Conservation (phyloP, 306 rosid genomes). For the Coriaria nepalensis region DNA sequence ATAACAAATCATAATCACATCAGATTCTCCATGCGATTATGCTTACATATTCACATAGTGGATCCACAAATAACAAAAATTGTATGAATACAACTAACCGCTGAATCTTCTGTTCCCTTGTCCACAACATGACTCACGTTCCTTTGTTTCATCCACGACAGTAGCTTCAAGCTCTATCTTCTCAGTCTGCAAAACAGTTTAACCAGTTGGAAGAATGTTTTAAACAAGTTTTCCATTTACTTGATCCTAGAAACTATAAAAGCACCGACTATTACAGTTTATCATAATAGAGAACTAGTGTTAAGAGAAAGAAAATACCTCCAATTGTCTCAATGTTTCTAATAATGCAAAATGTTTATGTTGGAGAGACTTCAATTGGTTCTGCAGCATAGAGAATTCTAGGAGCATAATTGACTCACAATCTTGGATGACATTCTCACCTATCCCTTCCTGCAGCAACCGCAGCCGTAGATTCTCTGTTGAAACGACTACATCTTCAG, state of each 20-base stretch:
- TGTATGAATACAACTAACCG: conserved; percentile 41
- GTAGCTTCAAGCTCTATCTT: conserved; percentile 97
- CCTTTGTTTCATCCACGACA: conserved; percentile 98
- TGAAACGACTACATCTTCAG: conserved; percentile 73
- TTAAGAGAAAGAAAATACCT: conserved; percentile 37
- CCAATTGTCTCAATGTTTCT: conserved; percentile 72
- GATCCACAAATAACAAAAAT: not conserved
- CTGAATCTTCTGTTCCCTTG: conserved; percentile 88
- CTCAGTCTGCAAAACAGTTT: conserved; percentile 51
- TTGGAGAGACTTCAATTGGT: conserved; percentile 63
- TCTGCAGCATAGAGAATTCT: conserved; percentile 75
- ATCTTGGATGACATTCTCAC: conserved; percentile 54
- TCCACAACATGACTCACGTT: conserved; percentile 82
- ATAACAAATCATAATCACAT: no score
- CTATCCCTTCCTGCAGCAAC: conserved; percentile 65
- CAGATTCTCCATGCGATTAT: no score
- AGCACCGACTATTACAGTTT: no score
- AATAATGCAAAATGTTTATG: conserved; percentile 66
- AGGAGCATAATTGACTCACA: conserved; percentile 84
- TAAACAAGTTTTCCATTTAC: no score
- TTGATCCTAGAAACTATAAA: no score
- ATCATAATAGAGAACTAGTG: not conserved
- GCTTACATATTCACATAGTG: no score
- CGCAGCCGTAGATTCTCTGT: conserved; percentile 79
- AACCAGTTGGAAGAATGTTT: conserved; percentile 4